phyloP scores from a whole-genome alignment of 202 grass and related monocot species.

The Musa balbisiana region DNA sequence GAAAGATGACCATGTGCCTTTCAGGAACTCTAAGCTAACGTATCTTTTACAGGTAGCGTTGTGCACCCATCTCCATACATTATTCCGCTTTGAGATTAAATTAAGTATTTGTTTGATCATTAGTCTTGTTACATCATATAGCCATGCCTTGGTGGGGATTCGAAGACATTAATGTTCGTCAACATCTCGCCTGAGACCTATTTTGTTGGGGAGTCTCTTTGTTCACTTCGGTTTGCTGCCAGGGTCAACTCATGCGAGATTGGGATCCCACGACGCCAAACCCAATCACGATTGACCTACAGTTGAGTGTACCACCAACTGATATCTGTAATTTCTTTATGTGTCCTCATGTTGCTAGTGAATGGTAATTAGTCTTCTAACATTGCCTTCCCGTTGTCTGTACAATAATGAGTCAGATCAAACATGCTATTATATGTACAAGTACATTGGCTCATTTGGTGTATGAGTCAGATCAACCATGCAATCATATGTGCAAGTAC shows the following conservation, averaged over 20 bases:
- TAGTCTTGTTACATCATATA: conserved; percentile 17
- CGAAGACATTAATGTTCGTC: conserved; percentile 93
- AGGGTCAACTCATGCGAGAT: conserved; percentile 91
- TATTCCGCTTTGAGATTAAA: background rate
- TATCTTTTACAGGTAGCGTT: conserved; percentile 70
- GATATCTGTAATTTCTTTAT: background rate
- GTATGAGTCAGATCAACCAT: no score
- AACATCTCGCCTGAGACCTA: conserved; percentile 78
- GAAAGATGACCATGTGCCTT: conserved; percentile 84
- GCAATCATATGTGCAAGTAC: no score
- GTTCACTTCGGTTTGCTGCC: conserved; percentile 78
- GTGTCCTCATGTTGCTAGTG: background rate
- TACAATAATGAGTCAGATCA: no score
- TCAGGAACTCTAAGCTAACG: conserved; percentile 89
- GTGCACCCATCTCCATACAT: no score
- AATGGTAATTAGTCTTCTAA: background rate
- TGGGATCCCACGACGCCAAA: conserved; percentile 72
- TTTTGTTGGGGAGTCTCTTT: conserved; percentile 55
- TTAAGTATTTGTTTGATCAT: background rate
- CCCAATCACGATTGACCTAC: conserved; percentile 44
- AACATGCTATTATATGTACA: no score
- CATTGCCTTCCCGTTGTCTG: no score
- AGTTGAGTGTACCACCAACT: conserved; percentile 17
- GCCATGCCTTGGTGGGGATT: conserved; percentile 96
- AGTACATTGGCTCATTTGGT: no score